Base-by-base conservation (phyloP, 208 protist species). In the Crithidia brevicula region DNA sequence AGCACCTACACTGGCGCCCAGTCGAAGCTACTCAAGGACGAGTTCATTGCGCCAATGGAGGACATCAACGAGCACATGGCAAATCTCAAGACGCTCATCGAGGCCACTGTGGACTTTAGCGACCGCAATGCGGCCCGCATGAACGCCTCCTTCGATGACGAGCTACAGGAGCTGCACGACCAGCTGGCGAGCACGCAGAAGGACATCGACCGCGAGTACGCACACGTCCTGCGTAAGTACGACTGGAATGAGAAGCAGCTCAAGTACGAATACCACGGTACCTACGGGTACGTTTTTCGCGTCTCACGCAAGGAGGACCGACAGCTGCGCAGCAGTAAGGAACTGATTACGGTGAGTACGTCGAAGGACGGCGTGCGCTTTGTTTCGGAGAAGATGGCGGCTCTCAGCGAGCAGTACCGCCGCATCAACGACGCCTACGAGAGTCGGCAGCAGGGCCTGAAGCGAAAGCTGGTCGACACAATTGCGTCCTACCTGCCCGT, bases 281-380 rank as follows among this genome's bases (percentile, higher is more conserved):
- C 75, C 22, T 91, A 96, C 62, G 93, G 93, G 15, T 96, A 98
- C 78, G 94, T 94, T 36, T 97, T 97, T 61, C 88, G 92, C 27
- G 89, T 97, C 31, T 85, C 91, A 10, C 89, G 93, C 49, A 97
- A 97, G 68, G 90, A 97, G 62, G 94, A 98, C 58, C 88, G 88
- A 4, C 64, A 91, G 67, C 82, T 98, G 67, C 93, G 95, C 30
- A 77, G 71, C 22, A 92, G 72, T 69, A 82, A 89, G 43, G 72
- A 87, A 58, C 86, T 97, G 40, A 87, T 83, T 10, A 89, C 74
- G 5, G 34, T 97, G 0, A 88, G 83, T 66, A 98, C 97, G 15
- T 82, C 90, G 36, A 98, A 99, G 79, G 96, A 98, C 74, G 96
- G 96, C 42, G 88, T 98, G 11, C 85, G 93, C n/a, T 99, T 99